Percentiles rank a stretch among this genome's conserved stretches.
Evolutionary conservation across 768 basidiomycete genomes (phyloP).

Genomic region (Gymnopilus dilepis): DNA sequence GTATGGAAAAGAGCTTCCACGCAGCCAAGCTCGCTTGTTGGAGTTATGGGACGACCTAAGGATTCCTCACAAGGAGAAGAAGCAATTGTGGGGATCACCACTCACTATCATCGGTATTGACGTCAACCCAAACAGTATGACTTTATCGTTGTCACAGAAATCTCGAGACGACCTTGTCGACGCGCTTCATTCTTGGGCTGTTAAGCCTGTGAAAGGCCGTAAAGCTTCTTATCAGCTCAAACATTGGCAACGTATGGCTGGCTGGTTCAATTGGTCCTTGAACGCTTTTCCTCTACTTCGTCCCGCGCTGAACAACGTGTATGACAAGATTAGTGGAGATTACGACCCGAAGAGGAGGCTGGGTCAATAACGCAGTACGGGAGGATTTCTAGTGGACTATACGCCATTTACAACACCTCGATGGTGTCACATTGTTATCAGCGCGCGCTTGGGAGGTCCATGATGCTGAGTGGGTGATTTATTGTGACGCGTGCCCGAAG

Average conservation of each 20-base stretch:
- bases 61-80: conserved; percentile 42
- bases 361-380: conserved; percentile 32
- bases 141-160: conserved; percentile 29
- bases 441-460: conserved; percentile 16
- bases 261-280: conserved; percentile 46
- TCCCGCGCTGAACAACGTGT: conserved; percentile 37
- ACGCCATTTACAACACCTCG: conserved; percentile 20
- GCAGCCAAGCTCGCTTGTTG: conserved; percentile 37
- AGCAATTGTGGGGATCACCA: conserved; percentile 39
- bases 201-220: not conserved
- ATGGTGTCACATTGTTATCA: conserved; percentile 31
- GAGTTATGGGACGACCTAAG: conserved; percentile 43
- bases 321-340: conserved; percentile 39
- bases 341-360: conserved; percentile 17
- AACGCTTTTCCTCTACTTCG: conserved; percentile 44
- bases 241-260: conserved; percentile 32
- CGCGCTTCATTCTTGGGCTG: not conserved
- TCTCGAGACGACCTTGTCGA: not conserved
- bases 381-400: conserved; percentile 39
- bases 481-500: conserved; percentile 31
- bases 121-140: conserved; percentile 36
- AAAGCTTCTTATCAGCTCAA: conserved; percentile 3
- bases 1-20: conserved; percentile 32
- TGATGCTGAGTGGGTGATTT: conserved; percentile 15
- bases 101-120: conserved; percentile 35